Evolutionary conservation across 345 rosid species (phyloP).

Genomic region (Pugionium dolabratum): DNA sequence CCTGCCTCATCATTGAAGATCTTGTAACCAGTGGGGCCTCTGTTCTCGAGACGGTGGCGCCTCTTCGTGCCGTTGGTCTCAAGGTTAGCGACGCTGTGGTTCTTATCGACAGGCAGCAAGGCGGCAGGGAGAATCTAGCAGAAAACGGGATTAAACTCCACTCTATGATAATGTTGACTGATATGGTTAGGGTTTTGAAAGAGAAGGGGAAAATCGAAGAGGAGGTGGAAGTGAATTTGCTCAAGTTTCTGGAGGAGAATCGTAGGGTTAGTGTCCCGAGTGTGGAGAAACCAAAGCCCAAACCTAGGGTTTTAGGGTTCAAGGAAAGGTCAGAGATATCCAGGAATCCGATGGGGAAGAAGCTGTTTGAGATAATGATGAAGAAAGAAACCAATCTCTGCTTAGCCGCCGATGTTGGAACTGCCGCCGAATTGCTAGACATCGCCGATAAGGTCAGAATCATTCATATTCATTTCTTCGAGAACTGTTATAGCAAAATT

Average conservation of each 20-base stretch:
- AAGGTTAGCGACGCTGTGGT: constrained; percentile 87
- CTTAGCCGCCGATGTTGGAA: constrained; percentile 93
- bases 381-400: constrained; percentile 88
- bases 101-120: constrained; percentile 88
- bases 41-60: constrained; percentile 86
- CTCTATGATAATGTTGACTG: constrained; percentile 66
- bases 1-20: constrained; percentile 78
- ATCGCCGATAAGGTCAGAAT: constrained; percentile 74
- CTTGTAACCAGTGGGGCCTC: constrained; percentile 90
- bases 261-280: constrained; percentile 64
- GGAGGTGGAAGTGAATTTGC: constrained; percentile 57
- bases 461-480: background rate
- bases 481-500: background rate
- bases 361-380: constrained; percentile 77
- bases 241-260: constrained; percentile 78
- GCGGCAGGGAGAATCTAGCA: constrained; percentile 80
- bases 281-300: constrained; percentile 45
- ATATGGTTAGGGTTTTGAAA: constrained; percentile 83
- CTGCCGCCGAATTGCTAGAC: constrained; percentile 83
- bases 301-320: constrained; percentile 52
- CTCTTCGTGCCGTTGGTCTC: constrained; percentile 74
- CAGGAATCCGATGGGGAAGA: constrained; percentile 78
- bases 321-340: constrained; percentile 66
- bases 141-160: constrained; percentile 78
- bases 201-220: constrained; percentile 77